Base-by-base conservation (phyloP, 768 basidiomycete species). In the Mycena capillaripes region DNA sequence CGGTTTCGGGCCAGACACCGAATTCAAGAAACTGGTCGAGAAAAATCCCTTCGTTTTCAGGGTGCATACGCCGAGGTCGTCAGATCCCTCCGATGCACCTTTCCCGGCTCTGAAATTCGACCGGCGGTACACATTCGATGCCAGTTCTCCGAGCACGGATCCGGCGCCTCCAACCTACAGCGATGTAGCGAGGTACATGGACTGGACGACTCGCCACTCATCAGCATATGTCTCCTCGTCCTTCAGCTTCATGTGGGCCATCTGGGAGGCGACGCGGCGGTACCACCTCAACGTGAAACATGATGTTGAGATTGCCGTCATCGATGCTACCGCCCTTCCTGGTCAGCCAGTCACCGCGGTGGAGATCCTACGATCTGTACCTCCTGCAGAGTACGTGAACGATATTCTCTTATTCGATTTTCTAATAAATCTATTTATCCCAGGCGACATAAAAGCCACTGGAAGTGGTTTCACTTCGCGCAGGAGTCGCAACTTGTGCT, bases 221-320 rank as follows among this genome's bases (percentile, higher is more conserved):
- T 95, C 94, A 0, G 86, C 89, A 6, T 95, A 89, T 71, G 87
- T 95, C 52, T 92, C 93, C 3, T 88, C 92, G 2, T 94, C 93
- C 7, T 94, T 95, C 79, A 94, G 92, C 82, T 93, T 95, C 74
- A 88, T 87, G 42, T 95, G 94, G 94, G 90, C 93, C 10, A 86
- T 95, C 42, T 95, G 93, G 93, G 94, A 95, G 78, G 94, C 93
- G 5, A 86, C 92, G 25, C 85, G 92, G 67, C 89, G 94, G n/a
- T 93, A 93, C 77, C 89, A 91, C 75, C 82, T 86, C 42, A 90
- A 90, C 44, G 82, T 94, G 63, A 95, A 95, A 79, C 92, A 93
- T 71, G 90, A 93, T 66, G 83, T 95, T 32, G 88, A 95, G 79
- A 93, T 95, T 72, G 93, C 94, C 17, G 84, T 95, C 67, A 94